These are phyloP conservation scores for Austroboletus festivus DNA, from an alignment of 768 basidiomycete genomes.

Conservation along the genomic window DNA sequence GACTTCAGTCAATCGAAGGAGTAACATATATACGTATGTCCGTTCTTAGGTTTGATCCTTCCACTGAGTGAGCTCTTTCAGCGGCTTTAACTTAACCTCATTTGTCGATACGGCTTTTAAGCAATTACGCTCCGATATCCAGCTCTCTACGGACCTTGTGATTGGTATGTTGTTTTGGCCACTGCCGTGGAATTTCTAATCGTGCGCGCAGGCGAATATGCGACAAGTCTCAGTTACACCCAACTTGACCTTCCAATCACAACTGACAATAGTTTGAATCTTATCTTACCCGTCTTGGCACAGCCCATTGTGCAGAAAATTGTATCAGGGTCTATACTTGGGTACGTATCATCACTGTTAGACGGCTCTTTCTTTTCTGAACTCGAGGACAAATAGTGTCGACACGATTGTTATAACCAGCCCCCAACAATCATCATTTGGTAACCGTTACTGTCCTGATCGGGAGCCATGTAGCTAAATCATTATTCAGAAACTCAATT, in stretches of 20 bases:
- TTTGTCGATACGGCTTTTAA: constrained; percentile 69
- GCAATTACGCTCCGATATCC: constrained; percentile 58
- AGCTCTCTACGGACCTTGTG: constrained; percentile 49
- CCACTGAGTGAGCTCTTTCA: constrained; percentile 23
- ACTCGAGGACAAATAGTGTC: constrained; percentile 37
- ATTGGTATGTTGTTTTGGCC: constrained; percentile 42
- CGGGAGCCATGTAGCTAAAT: constrained; percentile 1
- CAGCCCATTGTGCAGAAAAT: constrained; percentile 73
- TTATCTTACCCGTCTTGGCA: constrained; percentile 67
- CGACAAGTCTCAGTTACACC: constrained; percentile 58
- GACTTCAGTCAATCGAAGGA: constrained; percentile 33
- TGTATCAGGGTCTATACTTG: constrained; percentile 53
- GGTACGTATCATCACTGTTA: constrained; percentile 34
- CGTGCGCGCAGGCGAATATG: constrained; percentile 50
- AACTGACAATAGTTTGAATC: constrained; percentile 59
- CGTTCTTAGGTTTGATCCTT: neutral
- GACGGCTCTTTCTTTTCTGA: neutral
- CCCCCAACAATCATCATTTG: constrained; percentile 55
- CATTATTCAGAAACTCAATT: constrained; percentile 43
- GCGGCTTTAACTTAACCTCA: constrained; percentile 58
- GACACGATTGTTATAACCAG: constrained; percentile 59
- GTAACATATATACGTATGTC: constrained; percentile 52
- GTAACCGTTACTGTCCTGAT: constrained; percentile 27
- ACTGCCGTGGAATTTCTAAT: constrained; percentile 2
- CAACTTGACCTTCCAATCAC: constrained; percentile 53